These are phyloP conservation scores for Metrosideros polymorpha DNA, from an alignment of 441 rosid genomes.

Conservation along the genomic window DNA sequence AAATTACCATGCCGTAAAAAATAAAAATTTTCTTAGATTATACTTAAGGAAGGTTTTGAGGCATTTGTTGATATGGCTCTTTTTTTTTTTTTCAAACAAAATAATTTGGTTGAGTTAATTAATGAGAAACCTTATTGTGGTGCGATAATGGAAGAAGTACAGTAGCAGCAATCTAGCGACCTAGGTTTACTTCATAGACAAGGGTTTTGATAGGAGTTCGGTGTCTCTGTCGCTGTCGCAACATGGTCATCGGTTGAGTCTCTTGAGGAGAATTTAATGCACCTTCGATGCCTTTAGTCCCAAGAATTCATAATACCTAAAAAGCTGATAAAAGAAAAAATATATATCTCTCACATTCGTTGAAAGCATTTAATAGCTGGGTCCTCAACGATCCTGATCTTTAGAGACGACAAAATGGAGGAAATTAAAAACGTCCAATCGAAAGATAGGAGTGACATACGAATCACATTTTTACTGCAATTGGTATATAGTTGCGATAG, in stretches of 20 bases:
- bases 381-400: constrained; percentile 14
- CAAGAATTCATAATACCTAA: constrained; percentile 31
- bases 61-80: neutral
- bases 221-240: neutral
- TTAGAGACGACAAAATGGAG: neutral
- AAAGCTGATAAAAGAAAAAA: neutral
- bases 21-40: neutral
- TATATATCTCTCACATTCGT: constrained; percentile 23
- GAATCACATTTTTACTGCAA: neutral
- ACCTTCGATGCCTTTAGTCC: constrained; percentile 9
- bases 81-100: neutral
- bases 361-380: constrained; percentile 31
- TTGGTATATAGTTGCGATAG: neutral
- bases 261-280: constrained; percentile 32
- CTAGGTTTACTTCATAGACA: neutral
- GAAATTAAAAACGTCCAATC: neutral
- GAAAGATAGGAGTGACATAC: neutral
- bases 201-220: neutral
- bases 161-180: neutral
- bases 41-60: neutral
- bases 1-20: neutral
- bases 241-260: constrained; percentile 5
- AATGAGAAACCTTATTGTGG: neutral
- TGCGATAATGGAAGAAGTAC: neutral
- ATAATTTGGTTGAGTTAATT: neutral